Percentiles rank a stretch among this genome's conserved stretches.
These are phyloP conservation scores for Aspergillus sp. DNA, from an alignment of 2,329 filamentous ascomycete species.

Conservation along the genomic window DNA sequence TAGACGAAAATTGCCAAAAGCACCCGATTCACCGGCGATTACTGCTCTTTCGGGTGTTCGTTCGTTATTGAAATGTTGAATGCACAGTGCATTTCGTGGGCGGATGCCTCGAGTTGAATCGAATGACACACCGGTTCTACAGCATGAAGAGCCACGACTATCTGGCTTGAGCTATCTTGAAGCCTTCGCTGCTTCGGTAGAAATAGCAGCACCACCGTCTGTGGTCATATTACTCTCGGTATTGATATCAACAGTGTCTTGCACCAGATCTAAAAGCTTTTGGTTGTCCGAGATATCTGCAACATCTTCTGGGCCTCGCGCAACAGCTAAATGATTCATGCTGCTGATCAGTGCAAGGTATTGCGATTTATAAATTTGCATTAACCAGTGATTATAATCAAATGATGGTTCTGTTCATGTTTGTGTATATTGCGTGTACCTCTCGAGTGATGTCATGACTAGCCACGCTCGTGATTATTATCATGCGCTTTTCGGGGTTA, in stretches of 20 bases:
- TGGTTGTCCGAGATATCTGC: neutral
- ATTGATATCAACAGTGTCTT: neutral
- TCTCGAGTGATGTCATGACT: too few relatives aligned
- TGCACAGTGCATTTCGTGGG: neutral
- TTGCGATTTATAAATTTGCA: fast-evolving
- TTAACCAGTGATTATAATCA: too few relatives aligned
- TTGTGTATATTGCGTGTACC: too few relatives aligned
- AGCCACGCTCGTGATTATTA: too few relatives aligned
- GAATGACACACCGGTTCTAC: neutral
- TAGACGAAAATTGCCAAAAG: neutral
- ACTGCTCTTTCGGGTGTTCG: neutral
- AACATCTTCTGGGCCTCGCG: neutral
- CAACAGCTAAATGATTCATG: neutral
- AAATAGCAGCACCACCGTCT: neutral
- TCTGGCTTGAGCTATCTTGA: neutral
- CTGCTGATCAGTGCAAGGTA: neutral
- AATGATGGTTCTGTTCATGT: too few relatives aligned
- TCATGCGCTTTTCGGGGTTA: too few relatives aligned
- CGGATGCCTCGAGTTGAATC: too few relatives aligned
- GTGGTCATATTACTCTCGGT: neutral
- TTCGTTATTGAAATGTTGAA: neutral
- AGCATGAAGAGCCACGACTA: neutral
- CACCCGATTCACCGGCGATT: too few relatives aligned
- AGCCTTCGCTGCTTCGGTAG: fast-evolving
- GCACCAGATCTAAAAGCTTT: neutral